Conservation (phyloP, 2,329 filamentous ascomycete species). For the Nemania sp. region DNA sequence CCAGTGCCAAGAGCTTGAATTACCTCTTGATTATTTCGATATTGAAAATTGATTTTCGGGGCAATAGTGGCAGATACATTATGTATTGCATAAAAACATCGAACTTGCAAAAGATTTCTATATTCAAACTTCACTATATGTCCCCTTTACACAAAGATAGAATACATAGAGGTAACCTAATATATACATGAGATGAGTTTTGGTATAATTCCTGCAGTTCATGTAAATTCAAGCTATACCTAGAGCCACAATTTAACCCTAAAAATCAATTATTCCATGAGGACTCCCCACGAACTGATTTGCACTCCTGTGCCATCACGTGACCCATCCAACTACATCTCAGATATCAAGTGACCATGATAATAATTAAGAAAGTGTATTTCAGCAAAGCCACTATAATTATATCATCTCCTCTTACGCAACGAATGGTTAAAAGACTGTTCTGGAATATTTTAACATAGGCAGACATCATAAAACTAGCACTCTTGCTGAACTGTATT, state of each 20-base stretch:
- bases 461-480: neutral
- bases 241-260: neutral
- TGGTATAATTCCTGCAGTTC: neutral
- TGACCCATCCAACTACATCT: neutral
- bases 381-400: no score
- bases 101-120: no score
- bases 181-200: neutral
- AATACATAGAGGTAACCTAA: neutral
- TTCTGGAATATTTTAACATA: neutral
- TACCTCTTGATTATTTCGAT: constrained; percentile 58
- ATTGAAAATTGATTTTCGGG: neutral
- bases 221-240: neutral
- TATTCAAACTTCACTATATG: no score
- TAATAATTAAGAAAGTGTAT: no score
- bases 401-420: no score
- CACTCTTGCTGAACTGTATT: neutral
- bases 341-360: neutral
- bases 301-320: neutral
- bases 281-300: neutral
- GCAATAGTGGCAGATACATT: neutral
- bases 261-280: neutral
- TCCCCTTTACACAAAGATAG: neutral
- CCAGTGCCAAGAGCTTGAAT: constrained; percentile 62
- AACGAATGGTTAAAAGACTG: no score
- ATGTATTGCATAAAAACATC: no score